Base-by-base conservation (phyloP, 163 green algal genomes). In the Scenedesmus sp. region DNA sequence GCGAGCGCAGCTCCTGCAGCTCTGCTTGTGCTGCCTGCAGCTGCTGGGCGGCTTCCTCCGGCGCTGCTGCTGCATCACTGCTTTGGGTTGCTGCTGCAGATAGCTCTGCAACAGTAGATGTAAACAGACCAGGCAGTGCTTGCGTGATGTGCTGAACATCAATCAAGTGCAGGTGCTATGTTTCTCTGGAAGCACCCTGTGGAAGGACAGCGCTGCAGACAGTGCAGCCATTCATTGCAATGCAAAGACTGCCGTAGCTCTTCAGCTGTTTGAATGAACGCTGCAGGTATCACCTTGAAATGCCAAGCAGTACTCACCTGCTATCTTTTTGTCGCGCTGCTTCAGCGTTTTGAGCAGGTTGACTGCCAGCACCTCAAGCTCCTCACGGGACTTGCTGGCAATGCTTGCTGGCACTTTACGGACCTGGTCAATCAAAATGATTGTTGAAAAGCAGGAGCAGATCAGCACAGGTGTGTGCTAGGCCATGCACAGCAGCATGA, bases 341-440 rank as follows among this genome's bases (percentile, higher is more conserved):
- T 95, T 94, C 16, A 95, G 89, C 62, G 93, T 94, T 57, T 94
- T 94, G 10, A 95, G 90, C 20, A 94, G 67, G 23, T 94, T 91
- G 9, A 96, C 7, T 2, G 93, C 84, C 67, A 94, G 91, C 13
- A 55, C 46, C 34, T 95, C 86, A 2, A 96, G 90, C 88, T 96
- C 94, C 3, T 93, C 92, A 52, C 92, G 91, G 23, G 64, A 92
- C 62, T 96, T 96, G 81, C 12, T 74, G 0, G 91, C 73, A 59
- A 96, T 93, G 34, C 90, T 92, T 7, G 93, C 90, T 4, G 93
- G 93, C 1, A 95, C 74, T 9, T 54, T 82, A 23, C 88, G 52
- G 2, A 20, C 46, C 88, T 92, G 79, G 16, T 52, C 23, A 79
- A 52, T 2, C 23, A 79, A 76, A 34, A 8, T 46, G 34, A 46